Base-by-base conservation (phyloP, 805 yeast species). In the Ogataea pini region DNA sequence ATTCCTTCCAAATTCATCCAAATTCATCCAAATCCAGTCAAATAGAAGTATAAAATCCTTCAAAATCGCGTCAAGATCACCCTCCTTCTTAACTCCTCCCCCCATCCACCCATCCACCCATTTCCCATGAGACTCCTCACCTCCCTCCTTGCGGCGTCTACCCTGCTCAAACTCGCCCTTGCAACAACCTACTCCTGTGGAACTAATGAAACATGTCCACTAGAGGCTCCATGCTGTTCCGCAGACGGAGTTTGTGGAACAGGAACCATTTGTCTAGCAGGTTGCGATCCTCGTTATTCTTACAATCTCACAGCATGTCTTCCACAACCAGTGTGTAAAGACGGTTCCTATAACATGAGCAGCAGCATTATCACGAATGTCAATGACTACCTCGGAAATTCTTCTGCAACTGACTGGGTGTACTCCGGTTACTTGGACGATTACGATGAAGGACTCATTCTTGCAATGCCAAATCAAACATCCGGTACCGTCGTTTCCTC, bases 401-500 rank as follows among this genome's bases (percentile, higher is more conserved):
- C 85, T 1, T 69, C 78, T 37, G 82, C 75, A 39, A 66, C 75
- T 41, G 86, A 81, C 55, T 91, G 94, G 91, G 72, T 80, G 29
- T 86, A 81, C 70, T 68, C 82, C 9, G 91, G 91, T 20, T 72
- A 80, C 54, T 63, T 79, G 37, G 66, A 70, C 44, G 78, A 76
- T 52, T 79, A 75, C 59, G 82, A 81, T 54, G 80, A 77, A 54
- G 75, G 83, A 10, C 64, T 80, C 51, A 68, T 86, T 28, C 64
- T 89, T 52, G 87, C 91, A 47, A 87, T 91, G 96, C 94, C 92
- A 27, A 76, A 85, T 51, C 62, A 80, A 44, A 69, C 89, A 16
- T 72, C 79, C 42, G 96, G 97, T 63, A 79, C 96, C 10, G 91
- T 89, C 43, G 63, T 90, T 20, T 85, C 95, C 0, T 83, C 95